Percentiles rank a stretch among this genome's conserved stretches.
Evolutionary conservation across 2,329 filamentous ascomycete genomes (phyloP).

Genomic region (Fusarium annulatum): DNA sequence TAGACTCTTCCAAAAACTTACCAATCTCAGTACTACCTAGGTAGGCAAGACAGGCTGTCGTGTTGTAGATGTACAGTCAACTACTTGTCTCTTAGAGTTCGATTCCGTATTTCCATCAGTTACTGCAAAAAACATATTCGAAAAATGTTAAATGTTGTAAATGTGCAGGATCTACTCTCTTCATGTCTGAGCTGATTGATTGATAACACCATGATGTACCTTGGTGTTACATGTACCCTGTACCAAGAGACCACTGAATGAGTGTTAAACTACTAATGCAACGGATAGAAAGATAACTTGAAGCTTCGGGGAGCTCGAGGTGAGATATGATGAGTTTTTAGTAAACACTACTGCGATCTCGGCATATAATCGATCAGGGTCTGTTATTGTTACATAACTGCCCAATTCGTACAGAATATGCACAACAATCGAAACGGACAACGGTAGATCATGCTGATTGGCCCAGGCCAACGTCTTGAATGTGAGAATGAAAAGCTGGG

Average conservation of each 20-base stretch:
- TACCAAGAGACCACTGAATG: not conserved
- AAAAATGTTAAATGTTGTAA: not conserved
- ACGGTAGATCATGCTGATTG: not conserved
- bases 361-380: not conserved
- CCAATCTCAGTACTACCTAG: not conserved
- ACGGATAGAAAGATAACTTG: not conserved
- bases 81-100: no score
- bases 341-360: not conserved
- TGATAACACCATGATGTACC: not conserved
- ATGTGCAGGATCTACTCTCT: not conserved
- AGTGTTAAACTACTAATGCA: not conserved
- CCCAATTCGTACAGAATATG: not conserved
- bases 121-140: not conserved
- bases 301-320: not conserved
- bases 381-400: not conserved
- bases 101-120: not conserved
- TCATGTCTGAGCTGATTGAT: not conserved
- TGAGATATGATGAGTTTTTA: not conserved
- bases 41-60: not conserved
- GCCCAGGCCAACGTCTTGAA: conserved; percentile 6
- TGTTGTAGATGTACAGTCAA: not conserved
- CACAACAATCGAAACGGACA: not conserved
- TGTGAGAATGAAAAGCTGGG: not conserved
- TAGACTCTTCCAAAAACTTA: not conserved
- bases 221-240: not conserved